These are phyloP conservation scores for Coemansia sp. DNA, from an alignment of 192 early-diverging fungal genomes.

Conservation along the genomic window DNA sequence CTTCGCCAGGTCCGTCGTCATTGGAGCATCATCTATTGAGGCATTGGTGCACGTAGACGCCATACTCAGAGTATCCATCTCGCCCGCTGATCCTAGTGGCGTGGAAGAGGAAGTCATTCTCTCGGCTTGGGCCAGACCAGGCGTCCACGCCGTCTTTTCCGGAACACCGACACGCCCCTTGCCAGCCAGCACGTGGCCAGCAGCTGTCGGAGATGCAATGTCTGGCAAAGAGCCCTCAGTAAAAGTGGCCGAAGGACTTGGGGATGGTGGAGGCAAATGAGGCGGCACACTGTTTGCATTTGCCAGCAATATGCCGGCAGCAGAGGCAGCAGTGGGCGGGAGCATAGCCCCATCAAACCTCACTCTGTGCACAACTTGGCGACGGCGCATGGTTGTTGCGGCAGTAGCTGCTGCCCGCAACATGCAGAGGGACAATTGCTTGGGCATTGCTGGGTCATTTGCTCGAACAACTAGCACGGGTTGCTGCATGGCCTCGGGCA, in stretches of 20 bases:
- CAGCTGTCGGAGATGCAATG: neutral
- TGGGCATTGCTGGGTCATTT: constrained; percentile 19
- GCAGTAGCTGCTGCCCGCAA: neutral
- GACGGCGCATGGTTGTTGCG: constrained; percentile 4
- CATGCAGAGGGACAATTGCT: neutral
- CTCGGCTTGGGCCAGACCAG: neutral
- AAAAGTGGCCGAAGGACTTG: neutral
- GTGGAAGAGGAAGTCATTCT: neutral
- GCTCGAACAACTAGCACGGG: constrained; percentile 48
- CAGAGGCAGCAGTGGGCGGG: neutral
- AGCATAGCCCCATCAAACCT: constrained; percentile 4
- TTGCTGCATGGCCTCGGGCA: constrained; percentile 44
- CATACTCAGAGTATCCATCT: neutral
- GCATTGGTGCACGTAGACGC: neutral
- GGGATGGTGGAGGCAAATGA: neutral
- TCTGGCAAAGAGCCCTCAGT: neutral
- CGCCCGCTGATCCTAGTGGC: neutral
- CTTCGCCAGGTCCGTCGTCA: neutral
- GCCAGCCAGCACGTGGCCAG: neutral
- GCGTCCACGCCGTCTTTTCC: neutral
- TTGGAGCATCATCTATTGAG: neutral
- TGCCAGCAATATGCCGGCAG: neutral
- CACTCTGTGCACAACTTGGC: constrained; percentile 15
- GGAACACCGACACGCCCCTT: neutral
- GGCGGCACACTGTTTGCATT: constrained; percentile 1